These are phyloP conservation scores for Rostrohypoxylon terebratum DNA, from an alignment of 495 filamentous ascomycete genomes.

Conservation along the genomic window DNA sequence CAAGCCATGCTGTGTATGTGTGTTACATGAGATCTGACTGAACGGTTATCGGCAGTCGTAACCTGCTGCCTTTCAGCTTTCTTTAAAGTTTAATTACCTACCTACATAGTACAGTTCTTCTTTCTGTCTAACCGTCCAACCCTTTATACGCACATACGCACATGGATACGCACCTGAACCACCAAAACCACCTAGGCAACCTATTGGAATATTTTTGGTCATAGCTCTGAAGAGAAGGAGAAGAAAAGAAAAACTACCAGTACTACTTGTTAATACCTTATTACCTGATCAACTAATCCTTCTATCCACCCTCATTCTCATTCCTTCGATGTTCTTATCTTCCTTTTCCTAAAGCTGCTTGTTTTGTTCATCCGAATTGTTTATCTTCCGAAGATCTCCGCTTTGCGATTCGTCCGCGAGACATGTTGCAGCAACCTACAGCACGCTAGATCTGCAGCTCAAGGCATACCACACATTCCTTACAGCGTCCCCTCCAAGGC, in stretches of 20 bases:
- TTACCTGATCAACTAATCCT: not conserved
- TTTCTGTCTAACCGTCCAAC: slow-evolving; percentile 12
- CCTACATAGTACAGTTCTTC: slow-evolving; percentile 7
- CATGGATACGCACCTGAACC: too few relatives aligned
- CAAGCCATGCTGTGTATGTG: slow-evolving; percentile 27
- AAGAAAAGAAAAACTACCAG: not conserved
- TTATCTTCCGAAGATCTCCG: slow-evolving; percentile 36
- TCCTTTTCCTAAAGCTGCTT: slow-evolving; percentile 3
- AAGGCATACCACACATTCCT: slow-evolving; percentile 35
- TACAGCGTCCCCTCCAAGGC: slow-evolving; percentile 22
- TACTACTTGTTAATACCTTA: too few relatives aligned
- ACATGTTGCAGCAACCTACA: slow-evolving; percentile 43
- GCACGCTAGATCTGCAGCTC: slow-evolving; percentile 40
- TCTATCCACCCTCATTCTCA: not conserved
- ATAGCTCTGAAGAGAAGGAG: not conserved
- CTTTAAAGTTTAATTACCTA: not conserved
- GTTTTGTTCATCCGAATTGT: slow-evolving; percentile 29
- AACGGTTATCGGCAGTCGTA: slow-evolving; percentile 19
- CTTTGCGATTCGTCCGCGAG: slow-evolving; percentile 34
- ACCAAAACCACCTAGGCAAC: not conserved
- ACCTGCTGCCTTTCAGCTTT: slow-evolving; percentile 27
- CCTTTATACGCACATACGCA: not conserved
- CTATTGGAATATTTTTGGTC: slow-evolving; percentile 7
- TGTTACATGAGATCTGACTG: slow-evolving; percentile 38
- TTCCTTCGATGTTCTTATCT: slow-evolving; percentile 13